These are phyloP conservation scores for Clavulina sp. DNA, from an alignment of 768 basidiomycete genomes.

Conservation along the genomic window DNA sequence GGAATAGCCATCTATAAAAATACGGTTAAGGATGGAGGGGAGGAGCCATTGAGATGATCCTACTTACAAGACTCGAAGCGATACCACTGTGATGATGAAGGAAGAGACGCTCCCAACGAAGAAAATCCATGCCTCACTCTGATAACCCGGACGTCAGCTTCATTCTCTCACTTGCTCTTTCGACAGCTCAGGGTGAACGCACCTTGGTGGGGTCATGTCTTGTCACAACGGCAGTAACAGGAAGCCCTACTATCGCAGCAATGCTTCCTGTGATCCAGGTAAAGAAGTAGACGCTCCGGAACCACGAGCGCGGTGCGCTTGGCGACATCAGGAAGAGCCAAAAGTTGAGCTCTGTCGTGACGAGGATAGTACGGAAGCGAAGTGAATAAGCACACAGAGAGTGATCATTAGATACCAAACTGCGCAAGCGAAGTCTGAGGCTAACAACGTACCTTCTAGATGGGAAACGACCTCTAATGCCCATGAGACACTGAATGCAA, in stretches of 20 bases:
- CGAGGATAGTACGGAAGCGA: conserved; percentile 15
- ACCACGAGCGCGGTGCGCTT: conserved; percentile 61
- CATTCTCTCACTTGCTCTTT: not conserved
- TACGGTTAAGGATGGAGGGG: not conserved
- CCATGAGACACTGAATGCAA: conserved; percentile 58
- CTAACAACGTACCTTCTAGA: conserved; percentile 57
- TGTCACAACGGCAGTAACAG: conserved; percentile 43
- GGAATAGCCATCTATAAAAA: not conserved
- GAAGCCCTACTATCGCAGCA: conserved; percentile 51
- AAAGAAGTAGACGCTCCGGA: conserved; percentile 60
- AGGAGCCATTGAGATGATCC: not conserved
- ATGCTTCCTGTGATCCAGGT: conserved; percentile 57
- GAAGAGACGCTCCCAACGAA: conserved; percentile 42
- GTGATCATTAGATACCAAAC: not conserved
- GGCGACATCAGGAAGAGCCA: conserved; percentile 47
- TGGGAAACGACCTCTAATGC: conserved; percentile 51
- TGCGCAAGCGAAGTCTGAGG: conserved; percentile 1
- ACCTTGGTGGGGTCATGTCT: conserved; percentile 46
- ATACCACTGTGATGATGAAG: conserved; percentile 21
- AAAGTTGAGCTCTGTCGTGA: conserved; percentile 72
- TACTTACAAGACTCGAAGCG: not conserved
- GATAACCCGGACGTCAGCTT: not conserved
- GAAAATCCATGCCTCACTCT: conserved; percentile 65
- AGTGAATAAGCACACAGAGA: conserved; percentile 39
- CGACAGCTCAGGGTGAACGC: not conserved